Conservation (phyloP, 108 stramenopile species). For the Fragilariopsis cylindrus region DNA sequence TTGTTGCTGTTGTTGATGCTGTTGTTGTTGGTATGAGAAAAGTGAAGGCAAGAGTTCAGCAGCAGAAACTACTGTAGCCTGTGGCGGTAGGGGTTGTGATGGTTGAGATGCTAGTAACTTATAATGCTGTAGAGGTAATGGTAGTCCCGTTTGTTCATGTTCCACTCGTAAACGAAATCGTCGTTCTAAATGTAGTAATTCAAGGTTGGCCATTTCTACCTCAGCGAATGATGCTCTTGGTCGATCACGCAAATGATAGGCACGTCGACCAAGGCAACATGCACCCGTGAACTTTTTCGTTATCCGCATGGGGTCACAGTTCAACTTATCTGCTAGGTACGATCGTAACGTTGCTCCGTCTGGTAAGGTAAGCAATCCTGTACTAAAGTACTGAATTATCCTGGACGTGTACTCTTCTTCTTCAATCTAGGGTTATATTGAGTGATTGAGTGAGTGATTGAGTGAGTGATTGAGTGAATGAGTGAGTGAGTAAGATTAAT, state of each 20-base stretch:
- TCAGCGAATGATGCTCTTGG: constrained; percentile 53
- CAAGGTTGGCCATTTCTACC: constrained; percentile 61
- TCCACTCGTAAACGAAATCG: constrained; percentile 63
- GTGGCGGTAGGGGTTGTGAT: background rate
- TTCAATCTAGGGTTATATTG: constrained; percentile 48
- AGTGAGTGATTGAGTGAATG: background rate
- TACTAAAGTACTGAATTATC: constrained; percentile 92
- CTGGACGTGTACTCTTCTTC: constrained; percentile 89
- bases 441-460: background rate
- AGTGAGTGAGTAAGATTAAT: background rate
- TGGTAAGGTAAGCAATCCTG: constrained; percentile 86
- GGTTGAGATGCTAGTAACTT: constrained; percentile 17
- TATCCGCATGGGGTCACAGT: constrained; percentile 97
- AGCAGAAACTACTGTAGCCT: background rate
- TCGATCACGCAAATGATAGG: constrained; percentile 67
- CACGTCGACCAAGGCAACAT: constrained; percentile 86
- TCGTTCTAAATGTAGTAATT: constrained; percentile 62
- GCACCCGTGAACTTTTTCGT: constrained; percentile 97
- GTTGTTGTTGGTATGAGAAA: constrained; percentile 1
- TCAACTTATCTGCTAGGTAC: constrained; percentile 93
- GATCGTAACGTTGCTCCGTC: constrained; percentile 91
- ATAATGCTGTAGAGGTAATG: constrained; percentile 27
- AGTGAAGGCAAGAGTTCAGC: constrained; percentile 1
- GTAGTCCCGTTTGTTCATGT: constrained; percentile 50
- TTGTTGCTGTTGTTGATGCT: background rate